A percentile compares a stretch with the other conserved stretches of the same genome.
phyloP scores from a whole-genome alignment of 805 yeast genomes.

The Suhomyces vadensis region DNA sequence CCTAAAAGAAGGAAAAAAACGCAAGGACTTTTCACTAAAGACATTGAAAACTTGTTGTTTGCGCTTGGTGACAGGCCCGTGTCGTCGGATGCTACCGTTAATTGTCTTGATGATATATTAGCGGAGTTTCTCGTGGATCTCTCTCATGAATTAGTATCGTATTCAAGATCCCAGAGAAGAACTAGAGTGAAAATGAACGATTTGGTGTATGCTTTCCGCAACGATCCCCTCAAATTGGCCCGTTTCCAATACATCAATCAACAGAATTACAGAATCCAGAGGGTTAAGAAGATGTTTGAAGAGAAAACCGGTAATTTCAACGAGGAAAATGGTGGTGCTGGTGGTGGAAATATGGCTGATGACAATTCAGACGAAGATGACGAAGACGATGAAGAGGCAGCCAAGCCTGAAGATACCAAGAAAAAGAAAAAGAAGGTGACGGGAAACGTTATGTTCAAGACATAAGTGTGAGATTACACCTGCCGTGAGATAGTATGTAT shows the following conservation, averaged over 20 bases:
- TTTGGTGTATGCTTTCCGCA: conserved; percentile 40
- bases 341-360: conserved; percentile 8
- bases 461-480: too few relatives aligned
- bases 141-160: conserved; percentile 32
- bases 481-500: too few relatives aligned
- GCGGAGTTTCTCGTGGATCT: conserved; percentile 39
- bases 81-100: conserved; percentile 38
- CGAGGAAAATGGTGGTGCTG: conserved; percentile 6
- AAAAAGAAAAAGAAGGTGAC: conserved; percentile 24
- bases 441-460: conserved; percentile 9
- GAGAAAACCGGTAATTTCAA: conserved; percentile 21
- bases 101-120: conserved; percentile 40
- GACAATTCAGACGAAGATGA: conserved; percentile 16
- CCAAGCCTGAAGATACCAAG: conserved; percentile 12
- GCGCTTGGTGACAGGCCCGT: conserved; percentile 46
- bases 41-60: conserved; percentile 42
- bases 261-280: conserved; percentile 37
- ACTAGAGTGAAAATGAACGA: conserved; percentile 43
- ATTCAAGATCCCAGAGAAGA: conserved; percentile 40
- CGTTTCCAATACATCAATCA: conserved; percentile 42
- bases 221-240: conserved; percentile 44
- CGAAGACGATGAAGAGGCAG: conserved; percentile 19
- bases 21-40: conserved; percentile 41
- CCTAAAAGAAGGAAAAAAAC: conserved; percentile 26
- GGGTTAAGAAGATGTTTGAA: conserved; percentile 43